Evolutionary conservation across 1,284 basidiomycete genomes (phyloP), one percentile per base, ranked within the genome.

Genomic region (Tilletia walkeri): DNA sequence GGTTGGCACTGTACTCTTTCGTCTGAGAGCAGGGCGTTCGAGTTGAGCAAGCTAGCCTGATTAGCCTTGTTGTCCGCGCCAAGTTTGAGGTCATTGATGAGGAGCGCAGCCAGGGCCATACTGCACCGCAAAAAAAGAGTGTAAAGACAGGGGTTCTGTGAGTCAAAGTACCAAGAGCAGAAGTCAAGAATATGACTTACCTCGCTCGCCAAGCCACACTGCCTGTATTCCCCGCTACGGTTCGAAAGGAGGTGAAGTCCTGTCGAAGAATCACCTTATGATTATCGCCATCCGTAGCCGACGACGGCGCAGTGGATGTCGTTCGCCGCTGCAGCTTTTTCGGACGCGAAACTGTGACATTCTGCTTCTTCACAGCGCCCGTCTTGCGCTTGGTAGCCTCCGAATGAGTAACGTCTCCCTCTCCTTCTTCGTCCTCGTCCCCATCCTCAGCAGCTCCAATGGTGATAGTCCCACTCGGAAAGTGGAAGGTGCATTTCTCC

Each of bases 161-260:
- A 56, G 16, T 1, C 53, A n/a, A 18, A 7, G 6, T 36, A 12
- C 34, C 2, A 34, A 61, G 36, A 63, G 59, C 12, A 16, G 12
- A 38, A 38, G 16, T 38, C 59, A 9, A 53, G 24, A 53, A 30
- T 6, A 5, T 30, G 34, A 39, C 59, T 41, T 16, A 63, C 59
- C 59, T 63, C 1, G 59, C 30, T 39, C 59, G 59, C 59, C 59
- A 63, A 20, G 59, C 59, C 34, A 63, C 59, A 20, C 59, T 63
- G 12, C 59, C 59, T 16, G 59, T 63, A 36, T 63, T 63, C 18
- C 59, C 59, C 59, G 34, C 59, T 4, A 63, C 59, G 34, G 59
- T 38, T 14, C 59, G 59, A 34, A 63, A 63, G 34, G 59, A 38
- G 14, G 59, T 63, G 59, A 38, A 39, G 14, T 63, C 59, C 34